These are phyloP conservation scores for Pseudopyricularia javanii DNA, from an alignment of 2,329 filamentous ascomycete species.

Conservation along the genomic window DNA sequence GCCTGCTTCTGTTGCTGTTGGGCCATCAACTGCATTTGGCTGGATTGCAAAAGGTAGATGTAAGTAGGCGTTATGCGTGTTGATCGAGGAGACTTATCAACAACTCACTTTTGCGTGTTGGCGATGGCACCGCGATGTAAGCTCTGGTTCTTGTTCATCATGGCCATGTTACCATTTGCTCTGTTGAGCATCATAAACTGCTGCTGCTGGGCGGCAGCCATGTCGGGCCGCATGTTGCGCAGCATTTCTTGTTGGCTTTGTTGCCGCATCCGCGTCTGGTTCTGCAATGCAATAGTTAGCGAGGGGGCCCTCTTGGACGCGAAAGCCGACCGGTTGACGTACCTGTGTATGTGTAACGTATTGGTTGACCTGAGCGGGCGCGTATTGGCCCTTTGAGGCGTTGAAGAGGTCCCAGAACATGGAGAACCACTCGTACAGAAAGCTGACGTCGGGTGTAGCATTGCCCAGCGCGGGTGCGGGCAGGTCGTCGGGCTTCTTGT, in stretches of 20 bases:
- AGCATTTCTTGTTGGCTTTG: slow-evolving; percentile 67
- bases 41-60: slow-evolving; percentile 16
- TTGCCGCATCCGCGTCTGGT: slow-evolving; percentile 62
- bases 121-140: slow-evolving; percentile 67
- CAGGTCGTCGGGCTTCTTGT: slow-evolving; percentile 67
- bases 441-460: slow-evolving; percentile 58
- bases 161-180: slow-evolving; percentile 47
- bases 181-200: slow-evolving; percentile 56
- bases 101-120: slow-evolving; percentile 62
- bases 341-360: slow-evolving; percentile 81
- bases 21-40: slow-evolving; percentile 60
- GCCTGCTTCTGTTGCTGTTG: slow-evolving; percentile 53
- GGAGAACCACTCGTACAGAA: slow-evolving; percentile 95
- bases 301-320: neutral
- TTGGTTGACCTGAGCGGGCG: slow-evolving; percentile 51
- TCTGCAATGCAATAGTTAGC: slow-evolving; percentile 21
- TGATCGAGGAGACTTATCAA: neutral
- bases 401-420: slow-evolving; percentile 95
- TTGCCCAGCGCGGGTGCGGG: slow-evolving; percentile 60
- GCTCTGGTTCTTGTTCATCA: slow-evolving; percentile 47
- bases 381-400: slow-evolving; percentile 62
- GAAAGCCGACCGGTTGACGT: slow-evolving; percentile 14
- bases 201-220: slow-evolving; percentile 36
- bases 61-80: slow-evolving; percentile 5
- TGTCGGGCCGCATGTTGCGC: slow-evolving; percentile 55